phyloP scores from a whole-genome alignment of 106 monocot species.

The Dendrobium chrysotoxum region DNA sequence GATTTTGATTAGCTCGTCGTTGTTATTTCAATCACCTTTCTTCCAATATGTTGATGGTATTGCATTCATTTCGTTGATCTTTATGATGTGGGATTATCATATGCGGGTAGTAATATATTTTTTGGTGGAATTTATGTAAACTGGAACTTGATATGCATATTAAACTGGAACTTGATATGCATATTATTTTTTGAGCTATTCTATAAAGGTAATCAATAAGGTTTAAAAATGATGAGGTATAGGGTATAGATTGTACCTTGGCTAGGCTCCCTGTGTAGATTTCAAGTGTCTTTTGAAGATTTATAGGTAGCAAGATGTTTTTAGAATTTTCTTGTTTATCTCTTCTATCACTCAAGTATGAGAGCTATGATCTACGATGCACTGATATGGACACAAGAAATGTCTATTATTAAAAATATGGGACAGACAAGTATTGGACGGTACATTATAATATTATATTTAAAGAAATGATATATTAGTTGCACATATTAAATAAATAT shows the following conservation, averaged over 20 bases:
- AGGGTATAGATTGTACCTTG: not conserved
- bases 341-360: not conserved
- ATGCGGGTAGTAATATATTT: not conserved
- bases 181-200: not conserved
- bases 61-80: not conserved
- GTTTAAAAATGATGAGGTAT: not conserved
- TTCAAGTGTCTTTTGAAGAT: not conserved
- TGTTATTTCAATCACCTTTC: not conserved
- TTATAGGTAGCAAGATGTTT: not conserved
- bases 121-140: not conserved
- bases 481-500: no score
- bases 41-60: not conserved
- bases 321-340: not conserved
- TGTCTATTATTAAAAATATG: no score
- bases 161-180: no score
- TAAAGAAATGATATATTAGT: no score
- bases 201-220: not conserved
- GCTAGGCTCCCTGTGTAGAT: not conserved
- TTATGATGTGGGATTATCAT: not conserved
- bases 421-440: no score
- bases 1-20: not conserved
- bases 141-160: no score
- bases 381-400: no score
- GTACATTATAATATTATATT: no score
- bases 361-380: not conserved